These are phyloP conservation scores for Carex pumila DNA, from an alignment of 176 grass and related monocot genomes.

Conservation along the genomic window DNA sequence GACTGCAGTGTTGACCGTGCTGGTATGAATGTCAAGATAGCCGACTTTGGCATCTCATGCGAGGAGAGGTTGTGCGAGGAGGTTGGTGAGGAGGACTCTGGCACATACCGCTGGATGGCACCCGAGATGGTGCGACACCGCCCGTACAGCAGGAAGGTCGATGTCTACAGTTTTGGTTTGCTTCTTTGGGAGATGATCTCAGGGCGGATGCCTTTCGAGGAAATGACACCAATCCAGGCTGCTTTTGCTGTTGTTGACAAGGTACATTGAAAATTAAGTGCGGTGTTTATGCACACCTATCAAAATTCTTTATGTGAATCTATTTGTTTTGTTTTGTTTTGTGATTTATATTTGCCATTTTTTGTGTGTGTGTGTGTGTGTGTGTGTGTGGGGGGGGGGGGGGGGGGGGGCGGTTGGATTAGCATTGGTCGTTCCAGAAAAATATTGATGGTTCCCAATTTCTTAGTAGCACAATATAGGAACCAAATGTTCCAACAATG, in stretches of 20 bases:
- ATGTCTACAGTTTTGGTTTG: conserved; percentile 96
- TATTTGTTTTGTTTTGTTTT: not conserved
- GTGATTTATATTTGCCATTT: not conserved
- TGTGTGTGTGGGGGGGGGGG: too few species aligned
- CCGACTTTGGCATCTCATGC: conserved; percentile 87
- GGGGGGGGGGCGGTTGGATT: not conserved
- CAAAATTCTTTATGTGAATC: not conserved
- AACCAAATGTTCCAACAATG: not conserved
- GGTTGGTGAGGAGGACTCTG: conserved; percentile 49
- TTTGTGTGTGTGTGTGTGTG: too few species aligned
- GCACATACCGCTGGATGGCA: conserved; percentile 98
- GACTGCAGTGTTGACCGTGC: conserved; percentile 19
- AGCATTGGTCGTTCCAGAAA: not conserved
- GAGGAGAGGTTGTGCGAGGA: conserved; percentile 63
- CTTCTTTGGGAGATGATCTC: conserved; percentile 92
- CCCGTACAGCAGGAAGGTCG: conserved; percentile 67
- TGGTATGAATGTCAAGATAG: conserved; percentile 49
- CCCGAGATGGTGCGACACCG: conserved; percentile 85
- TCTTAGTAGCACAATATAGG: not conserved
- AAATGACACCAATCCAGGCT: conserved; percentile 78
- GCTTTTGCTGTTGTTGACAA: conserved; percentile 95
- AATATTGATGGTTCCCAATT: not conserved
- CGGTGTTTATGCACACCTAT: not conserved
- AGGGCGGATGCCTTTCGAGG: conserved; percentile 63
- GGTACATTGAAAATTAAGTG: conserved; percentile 32